Base-by-base conservation (phyloP, 192 early-diverging fungal species). In the Umbelopsis vinacea region DNA sequence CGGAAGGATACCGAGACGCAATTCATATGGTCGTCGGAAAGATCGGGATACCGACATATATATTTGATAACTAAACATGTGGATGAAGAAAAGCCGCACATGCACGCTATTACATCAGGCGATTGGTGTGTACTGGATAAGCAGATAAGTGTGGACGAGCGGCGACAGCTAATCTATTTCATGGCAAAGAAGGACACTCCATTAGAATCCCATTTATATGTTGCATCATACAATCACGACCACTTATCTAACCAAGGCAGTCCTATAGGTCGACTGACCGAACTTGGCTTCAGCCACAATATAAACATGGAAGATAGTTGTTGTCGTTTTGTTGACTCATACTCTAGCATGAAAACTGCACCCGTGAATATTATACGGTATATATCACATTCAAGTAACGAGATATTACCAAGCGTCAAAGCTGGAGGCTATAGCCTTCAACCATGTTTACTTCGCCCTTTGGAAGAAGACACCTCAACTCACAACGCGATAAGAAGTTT, bases 201-300 rank as follows among this genome's bases (percentile, higher is more conserved):
- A 12, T 60, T 89, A 15, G 90, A 91, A 72, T 77, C 80, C 3
- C 90, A 91, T 70, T 71, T 91, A 1, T 91, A 91, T 71, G 89
- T 88, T 5, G 74, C 81, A 21, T 71, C 74, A 24, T 86, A 69
- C 71, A 73, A 78, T 6, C 19, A 71, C 22, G 37, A 26, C 3
- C 50, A 66, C 24, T 14, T n/a, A 19, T 24, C 0, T 21, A 52
- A 14, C 50, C 52, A 7, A 69, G 21, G 54, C 11, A 17, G 52
- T 12, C 45, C 75, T 6, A 46, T 72, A 11, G 60, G 45, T 26
- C 78, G 82, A 8, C 24, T 89, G 4, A 86, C 87, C 3, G 69
- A 78, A 33, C 67, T 83, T 29, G 87, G 87, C 19, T 87, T 74
- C 45, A 87, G 80, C 54, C 86, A 87, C 70, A 74, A 76, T 2